Conservation (phyloP, 116 monocot species). For the Cymodocea nodosa region DNA sequence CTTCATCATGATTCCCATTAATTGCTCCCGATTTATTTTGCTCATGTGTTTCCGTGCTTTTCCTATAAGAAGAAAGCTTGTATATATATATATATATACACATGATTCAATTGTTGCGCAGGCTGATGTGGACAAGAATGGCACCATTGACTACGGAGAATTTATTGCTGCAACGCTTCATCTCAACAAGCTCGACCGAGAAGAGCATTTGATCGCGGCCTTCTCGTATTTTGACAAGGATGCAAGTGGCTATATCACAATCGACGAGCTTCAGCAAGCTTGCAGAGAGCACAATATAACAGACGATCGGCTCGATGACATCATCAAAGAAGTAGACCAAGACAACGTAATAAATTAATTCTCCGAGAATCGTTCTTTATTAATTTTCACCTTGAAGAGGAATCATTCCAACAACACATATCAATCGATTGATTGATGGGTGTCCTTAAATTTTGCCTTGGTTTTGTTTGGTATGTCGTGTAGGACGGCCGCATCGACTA, state of each 20-base stretch:
- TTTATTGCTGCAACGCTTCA: conserved; percentile 74
- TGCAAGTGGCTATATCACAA: conserved; percentile 68
- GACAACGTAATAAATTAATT: conserved; percentile 25
- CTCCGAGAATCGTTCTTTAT: background rate
- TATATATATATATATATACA: no score
- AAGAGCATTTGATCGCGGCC: conserved; percentile 66
- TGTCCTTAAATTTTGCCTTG: conserved; percentile 5
- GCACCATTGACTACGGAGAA: conserved; percentile 72
- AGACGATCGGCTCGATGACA: conserved; percentile 47
- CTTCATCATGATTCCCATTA: no score
- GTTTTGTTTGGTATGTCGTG: background rate
- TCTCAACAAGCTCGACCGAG: conserved; percentile 66
- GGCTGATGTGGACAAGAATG: conserved; percentile 79
- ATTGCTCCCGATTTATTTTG: background rate
- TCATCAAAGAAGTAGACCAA: conserved; percentile 71
- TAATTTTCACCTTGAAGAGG: background rate
- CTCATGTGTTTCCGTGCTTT: no score
- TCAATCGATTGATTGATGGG: no score
- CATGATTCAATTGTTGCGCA: conserved; percentile 5
- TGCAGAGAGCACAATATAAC: conserved; percentile 64
- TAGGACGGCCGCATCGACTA: conserved; percentile 88
- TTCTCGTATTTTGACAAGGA: conserved; percentile 78
- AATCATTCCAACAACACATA: no score
- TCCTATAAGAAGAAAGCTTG: no score
- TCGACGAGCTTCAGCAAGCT: conserved; percentile 77